These are phyloP conservation scores for Leccinum fallax DNA, from an alignment of 1,284 basidiomycete species.

Conservation along the genomic window DNA sequence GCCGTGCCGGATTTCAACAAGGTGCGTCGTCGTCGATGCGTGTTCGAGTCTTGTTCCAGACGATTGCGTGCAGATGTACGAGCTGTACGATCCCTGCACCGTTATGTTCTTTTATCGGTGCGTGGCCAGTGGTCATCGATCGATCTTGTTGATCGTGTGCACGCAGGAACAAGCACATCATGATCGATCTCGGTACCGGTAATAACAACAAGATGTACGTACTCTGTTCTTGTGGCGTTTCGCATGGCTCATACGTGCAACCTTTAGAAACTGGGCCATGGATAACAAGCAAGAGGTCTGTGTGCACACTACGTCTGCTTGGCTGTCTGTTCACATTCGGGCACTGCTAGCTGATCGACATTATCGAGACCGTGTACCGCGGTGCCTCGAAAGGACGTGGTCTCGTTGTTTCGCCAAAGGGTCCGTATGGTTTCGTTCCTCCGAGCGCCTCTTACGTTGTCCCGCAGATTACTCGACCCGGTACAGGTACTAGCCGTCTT, in stretches of 20 bases:
- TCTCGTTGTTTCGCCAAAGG: slow-evolving; percentile 97
- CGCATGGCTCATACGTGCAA: not conserved
- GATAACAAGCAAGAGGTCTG: slow-evolving; percentile 94
- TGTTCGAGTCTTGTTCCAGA: not conserved
- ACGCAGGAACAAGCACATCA: slow-evolving; percentile 95
- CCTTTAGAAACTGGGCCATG: slow-evolving; percentile 90
- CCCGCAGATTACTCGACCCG: slow-evolving; percentile 80
- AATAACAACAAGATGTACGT: slow-evolving; percentile 99
- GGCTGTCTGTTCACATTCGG: slow-evolving; percentile 3
- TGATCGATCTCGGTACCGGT: slow-evolving; percentile 99
- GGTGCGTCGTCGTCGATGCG: slow-evolving; percentile 47
- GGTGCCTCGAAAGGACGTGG: slow-evolving; percentile 97
- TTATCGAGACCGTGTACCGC: slow-evolving; percentile 97
- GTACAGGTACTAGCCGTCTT: slow-evolving; percentile 63
- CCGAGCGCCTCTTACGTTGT: slow-evolving; percentile 5
- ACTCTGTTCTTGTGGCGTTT: not conserved
- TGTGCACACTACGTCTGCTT: not conserved
- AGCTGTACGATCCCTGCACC: slow-evolving; percentile 93
- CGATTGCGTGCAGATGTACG: slow-evolving; percentile 71
- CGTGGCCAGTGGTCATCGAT: not conserved
- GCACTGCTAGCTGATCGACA: slow-evolving; percentile 82
- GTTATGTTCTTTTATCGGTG: slow-evolving; percentile 98
- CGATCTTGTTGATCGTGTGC: not conserved
- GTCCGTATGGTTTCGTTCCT: slow-evolving; percentile 43
- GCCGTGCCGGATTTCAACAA: slow-evolving; percentile 99